Conservation (phyloP, 192 early-diverging fungal genomes). For the Coemansia sp. region DNA sequence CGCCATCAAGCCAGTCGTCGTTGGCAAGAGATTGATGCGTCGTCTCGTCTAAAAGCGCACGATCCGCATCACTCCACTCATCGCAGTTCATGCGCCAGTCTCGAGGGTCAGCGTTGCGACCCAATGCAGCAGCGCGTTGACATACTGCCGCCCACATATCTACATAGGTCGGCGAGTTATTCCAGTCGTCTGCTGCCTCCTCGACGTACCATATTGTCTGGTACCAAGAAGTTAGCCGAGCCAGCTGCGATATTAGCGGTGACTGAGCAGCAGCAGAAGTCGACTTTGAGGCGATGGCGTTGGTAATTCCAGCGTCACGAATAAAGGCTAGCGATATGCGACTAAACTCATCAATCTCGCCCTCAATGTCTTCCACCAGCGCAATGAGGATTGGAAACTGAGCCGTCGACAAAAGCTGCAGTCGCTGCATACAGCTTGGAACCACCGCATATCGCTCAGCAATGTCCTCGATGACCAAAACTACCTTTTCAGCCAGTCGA, state of each 20-base stretch:
- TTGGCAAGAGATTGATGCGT: neutral
- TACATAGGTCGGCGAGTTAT: constrained; percentile 39
- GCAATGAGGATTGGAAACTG: constrained; percentile 65
- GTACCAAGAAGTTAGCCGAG: constrained; percentile 44
- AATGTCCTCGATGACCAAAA: constrained; percentile 65
- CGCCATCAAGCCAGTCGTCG: constrained; percentile 44
- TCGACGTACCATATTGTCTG: constrained; percentile 53
- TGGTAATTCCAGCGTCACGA: constrained; percentile 20
- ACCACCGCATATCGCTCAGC: constrained; percentile 64
- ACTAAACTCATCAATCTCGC: constrained; percentile 53
- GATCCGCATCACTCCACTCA: constrained; percentile 31
- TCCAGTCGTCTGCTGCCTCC: constrained; percentile 51
- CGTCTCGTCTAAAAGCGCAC: constrained; percentile 21
- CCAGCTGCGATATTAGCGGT: constrained; percentile 32
- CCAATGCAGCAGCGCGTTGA: constrained; percentile 22
- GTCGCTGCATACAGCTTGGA: constrained; percentile 60
- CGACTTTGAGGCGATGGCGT: neutral
- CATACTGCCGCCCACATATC: constrained; percentile 52
- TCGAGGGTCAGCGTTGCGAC: constrained; percentile 24
- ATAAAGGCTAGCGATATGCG: constrained; percentile 57
- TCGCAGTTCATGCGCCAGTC: constrained; percentile 52
- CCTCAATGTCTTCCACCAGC: constrained; percentile 57
- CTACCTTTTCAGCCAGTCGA: constrained; percentile 61
- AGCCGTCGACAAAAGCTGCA: constrained; percentile 63
- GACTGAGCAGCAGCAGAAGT: constrained; percentile 9